A percentile compares a stretch with the other conserved stretches of the same genome.
Evolutionary conservation across 1,284 basidiomycete species (phyloP).

Genomic region (Malassezia yamatoensis): DNA sequence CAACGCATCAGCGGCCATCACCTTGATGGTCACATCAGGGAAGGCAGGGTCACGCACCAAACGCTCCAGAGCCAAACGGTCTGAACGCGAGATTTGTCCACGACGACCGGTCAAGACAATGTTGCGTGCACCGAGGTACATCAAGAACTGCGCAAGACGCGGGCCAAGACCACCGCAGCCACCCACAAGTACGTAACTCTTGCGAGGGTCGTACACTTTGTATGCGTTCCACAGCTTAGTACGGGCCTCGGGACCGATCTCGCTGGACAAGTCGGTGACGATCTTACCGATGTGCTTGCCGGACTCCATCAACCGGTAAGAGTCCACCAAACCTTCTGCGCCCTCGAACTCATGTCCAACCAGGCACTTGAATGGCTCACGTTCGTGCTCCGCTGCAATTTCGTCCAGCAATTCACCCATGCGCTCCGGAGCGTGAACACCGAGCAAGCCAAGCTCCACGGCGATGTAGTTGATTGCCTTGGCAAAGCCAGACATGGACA

Average conservation of each 20-base stretch:
- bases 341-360: conserved; percentile 15
- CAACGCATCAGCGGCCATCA: conserved; percentile 18
- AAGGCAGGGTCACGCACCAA: conserved; percentile 16
- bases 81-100: conserved; percentile 16
- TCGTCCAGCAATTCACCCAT: conserved; percentile 15
- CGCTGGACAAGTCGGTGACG: conserved; percentile 13
- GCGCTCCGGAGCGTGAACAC: conserved; percentile 15
- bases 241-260: background rate
- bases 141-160: conserved; percentile 16
- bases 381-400: conserved; percentile 15
- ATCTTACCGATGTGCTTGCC: conserved; percentile 21
- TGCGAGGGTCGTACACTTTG: conserved; percentile 19
- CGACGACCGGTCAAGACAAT: conserved; percentile 21
- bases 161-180: conserved; percentile 24
- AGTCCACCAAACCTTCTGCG: conserved; percentile 13
- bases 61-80: conserved; percentile 18
- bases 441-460: conserved; percentile 17
- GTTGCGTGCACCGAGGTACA: conserved; percentile 20
- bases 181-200: conserved; percentile 20
- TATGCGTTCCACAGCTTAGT: conserved; percentile 6
- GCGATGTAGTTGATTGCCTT: conserved; percentile 23
- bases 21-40: conserved; percentile 19
- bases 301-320: conserved; percentile 20
- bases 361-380: conserved; percentile 15
- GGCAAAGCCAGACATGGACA: conserved; percentile 18